Conservation (phyloP, 768 basidiomycete species). For the Leccinum uliginosum region DNA sequence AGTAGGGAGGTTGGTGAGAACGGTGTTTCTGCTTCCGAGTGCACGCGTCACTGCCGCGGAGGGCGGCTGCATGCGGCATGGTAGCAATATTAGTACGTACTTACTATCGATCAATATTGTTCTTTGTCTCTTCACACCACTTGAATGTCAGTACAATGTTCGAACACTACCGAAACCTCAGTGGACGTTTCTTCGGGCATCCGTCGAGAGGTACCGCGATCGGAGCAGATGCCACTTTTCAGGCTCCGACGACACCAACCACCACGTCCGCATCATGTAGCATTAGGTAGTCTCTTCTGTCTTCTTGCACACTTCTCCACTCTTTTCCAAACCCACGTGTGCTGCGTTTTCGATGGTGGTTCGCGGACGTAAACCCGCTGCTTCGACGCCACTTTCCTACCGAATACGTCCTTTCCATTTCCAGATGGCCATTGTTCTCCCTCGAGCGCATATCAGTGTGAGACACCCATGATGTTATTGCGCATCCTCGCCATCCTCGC, state of each 20-base stretch:
- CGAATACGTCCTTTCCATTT: background rate
- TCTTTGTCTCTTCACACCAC: background rate
- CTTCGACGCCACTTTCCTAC: background rate
- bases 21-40: slow-evolving; percentile 1
- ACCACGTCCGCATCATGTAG: no score
- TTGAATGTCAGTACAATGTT: background rate
- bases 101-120: no score
- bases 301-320: no score
- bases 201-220: background rate
- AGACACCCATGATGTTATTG: background rate
- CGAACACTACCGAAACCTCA: no score
- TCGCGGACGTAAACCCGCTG: no score
- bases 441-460: background rate
- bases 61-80: background rate
- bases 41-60: background rate
- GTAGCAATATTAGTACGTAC: no score
- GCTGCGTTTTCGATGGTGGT: no score
- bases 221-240: no score
- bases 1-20: background rate
- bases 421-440: background rate
- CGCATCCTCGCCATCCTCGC: background rate
- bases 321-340: no score
- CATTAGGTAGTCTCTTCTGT: no score
- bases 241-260: no score
- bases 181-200: background rate